phyloP scores from a whole-genome alignment of 2,329 filamentous ascomycete species.

The Trichophyton mentagrophytes region DNA sequence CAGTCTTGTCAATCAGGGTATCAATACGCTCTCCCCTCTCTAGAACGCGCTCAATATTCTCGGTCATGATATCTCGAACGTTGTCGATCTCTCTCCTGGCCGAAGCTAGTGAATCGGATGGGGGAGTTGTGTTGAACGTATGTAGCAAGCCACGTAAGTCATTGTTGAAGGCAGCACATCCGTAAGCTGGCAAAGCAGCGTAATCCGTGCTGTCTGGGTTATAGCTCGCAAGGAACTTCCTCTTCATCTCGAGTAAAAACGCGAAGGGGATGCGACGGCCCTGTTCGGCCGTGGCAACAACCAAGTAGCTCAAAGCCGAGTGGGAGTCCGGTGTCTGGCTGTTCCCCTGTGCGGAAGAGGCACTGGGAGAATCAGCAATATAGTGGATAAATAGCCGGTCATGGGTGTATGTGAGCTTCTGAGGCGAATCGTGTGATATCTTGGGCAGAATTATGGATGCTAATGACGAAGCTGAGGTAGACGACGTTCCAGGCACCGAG shows the following conservation, averaged over 20 bases:
- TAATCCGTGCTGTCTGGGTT: conserved; percentile 57
- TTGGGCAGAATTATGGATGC: conserved; percentile 91
- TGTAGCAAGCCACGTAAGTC: conserved; percentile 66
- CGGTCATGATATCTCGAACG: conserved; percentile 83
- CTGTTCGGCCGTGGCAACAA: conserved; percentile 68
- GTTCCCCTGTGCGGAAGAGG: conserved; percentile 34
- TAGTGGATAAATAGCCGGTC: conserved; percentile 90
- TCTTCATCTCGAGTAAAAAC: conserved; percentile 81
- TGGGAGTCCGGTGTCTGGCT: conserved; percentile 43
- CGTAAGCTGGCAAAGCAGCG: conserved; percentile 69
- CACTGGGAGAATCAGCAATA: conserved; percentile 69
- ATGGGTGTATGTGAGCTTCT: conserved; percentile 92
- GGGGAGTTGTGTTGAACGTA: conserved; percentile 67
- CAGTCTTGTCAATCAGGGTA: conserved; percentile 90
- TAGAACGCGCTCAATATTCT: conserved; percentile 81
- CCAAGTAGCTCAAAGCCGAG: conserved; percentile 80
- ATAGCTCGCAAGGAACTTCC: conserved; percentile 66
- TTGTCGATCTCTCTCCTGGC: conserved; percentile 86
- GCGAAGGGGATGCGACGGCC: conserved; percentile 85
- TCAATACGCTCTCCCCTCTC: conserved; percentile 90
- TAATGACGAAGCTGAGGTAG: conserved; percentile 75
- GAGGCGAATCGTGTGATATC: conserved; percentile 64
- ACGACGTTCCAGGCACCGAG: conserved; percentile 69
- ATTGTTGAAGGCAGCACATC: conserved; percentile 74
- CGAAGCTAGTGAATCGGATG: conserved; percentile 68